Percentiles rank a stretch among this genome's conserved stretches.
Conservation (phyloP, 176 grass and related monocot species). For the Dactylis glomerata region DNA sequence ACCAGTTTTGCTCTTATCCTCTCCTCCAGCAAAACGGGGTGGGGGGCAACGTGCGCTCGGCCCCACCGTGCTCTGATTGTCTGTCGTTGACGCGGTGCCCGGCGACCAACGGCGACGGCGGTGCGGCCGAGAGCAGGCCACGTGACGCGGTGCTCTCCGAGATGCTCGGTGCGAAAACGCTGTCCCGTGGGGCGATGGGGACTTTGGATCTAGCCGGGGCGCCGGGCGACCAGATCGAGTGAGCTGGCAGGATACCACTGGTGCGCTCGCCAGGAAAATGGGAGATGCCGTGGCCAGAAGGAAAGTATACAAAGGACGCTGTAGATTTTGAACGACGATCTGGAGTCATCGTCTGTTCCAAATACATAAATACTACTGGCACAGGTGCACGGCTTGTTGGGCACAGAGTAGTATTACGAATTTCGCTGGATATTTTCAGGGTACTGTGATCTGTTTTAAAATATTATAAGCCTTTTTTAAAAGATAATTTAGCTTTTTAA, state of each 20-base stretch:
- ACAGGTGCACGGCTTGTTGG: background rate
- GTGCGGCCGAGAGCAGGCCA: background rate
- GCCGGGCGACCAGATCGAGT: background rate
- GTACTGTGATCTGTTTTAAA: no score
- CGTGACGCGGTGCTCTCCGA: background rate
- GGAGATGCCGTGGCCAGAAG: background rate
- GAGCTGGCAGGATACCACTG: constrained; percentile 6
- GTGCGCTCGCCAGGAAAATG: background rate
- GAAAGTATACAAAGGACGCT: background rate
- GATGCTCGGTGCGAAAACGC: background rate
- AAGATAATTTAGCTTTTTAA: no score
- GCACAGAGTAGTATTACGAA: no score
- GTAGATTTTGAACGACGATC: background rate
- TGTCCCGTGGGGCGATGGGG: background rate
- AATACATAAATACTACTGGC: background rate
- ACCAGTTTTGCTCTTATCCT: background rate
- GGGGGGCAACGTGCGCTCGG: background rate
- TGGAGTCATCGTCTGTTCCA: background rate
- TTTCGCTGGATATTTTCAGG: no score
- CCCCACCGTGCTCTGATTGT: no score
- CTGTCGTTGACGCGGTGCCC: background rate
- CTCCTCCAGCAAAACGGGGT: background rate
- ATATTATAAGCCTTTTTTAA: no score
- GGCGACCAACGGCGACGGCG: background rate
- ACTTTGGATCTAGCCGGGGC: background rate